Evolutionary conservation across 108 stramenopile species (phyloP).

Genomic region (Cyclotella sp.): DNA sequence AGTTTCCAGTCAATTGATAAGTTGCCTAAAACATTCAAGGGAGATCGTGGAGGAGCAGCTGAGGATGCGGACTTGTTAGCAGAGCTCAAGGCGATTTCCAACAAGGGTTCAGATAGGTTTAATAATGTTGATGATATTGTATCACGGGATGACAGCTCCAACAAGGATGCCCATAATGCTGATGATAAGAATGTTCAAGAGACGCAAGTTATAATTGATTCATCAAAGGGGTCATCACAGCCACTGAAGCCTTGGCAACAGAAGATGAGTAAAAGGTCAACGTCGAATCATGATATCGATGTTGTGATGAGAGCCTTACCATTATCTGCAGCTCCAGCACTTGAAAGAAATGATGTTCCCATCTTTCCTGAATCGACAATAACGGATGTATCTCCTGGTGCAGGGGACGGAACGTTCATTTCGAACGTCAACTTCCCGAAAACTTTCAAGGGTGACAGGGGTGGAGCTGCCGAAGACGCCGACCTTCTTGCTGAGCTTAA

Average conservation of each 20-base stretch:
- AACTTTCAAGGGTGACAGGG: constrained; percentile 74
- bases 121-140: too few species aligned
- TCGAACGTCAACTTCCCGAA: constrained; percentile 27
- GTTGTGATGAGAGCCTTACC: constrained; percentile 8
- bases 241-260: constrained; percentile 25
- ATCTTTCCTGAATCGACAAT: neutral
- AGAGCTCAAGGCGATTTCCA: too few species aligned
- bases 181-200: too few species aligned
- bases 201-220: too few species aligned
- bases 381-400: neutral
- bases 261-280: constrained; percentile 9
- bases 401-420: constrained; percentile 12
- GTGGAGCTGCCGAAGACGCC: constrained; percentile 73
- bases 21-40: constrained; percentile 60
- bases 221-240: too few species aligned
- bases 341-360: constrained; percentile 1
- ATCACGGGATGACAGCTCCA: too few species aligned
- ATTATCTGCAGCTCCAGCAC: neutral
- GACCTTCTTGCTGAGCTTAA: constrained; percentile 58
- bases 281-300: constrained; percentile 1
- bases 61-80: constrained; percentile 64
- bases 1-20: constrained; percentile 26
- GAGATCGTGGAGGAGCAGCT: constrained; percentile 78
- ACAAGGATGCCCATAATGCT: too few species aligned
- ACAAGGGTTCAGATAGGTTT: too few species aligned